Evolutionary conservation across 257 asterid genomes (phyloP).

Genomic region (Penstemon newberryi): DNA sequence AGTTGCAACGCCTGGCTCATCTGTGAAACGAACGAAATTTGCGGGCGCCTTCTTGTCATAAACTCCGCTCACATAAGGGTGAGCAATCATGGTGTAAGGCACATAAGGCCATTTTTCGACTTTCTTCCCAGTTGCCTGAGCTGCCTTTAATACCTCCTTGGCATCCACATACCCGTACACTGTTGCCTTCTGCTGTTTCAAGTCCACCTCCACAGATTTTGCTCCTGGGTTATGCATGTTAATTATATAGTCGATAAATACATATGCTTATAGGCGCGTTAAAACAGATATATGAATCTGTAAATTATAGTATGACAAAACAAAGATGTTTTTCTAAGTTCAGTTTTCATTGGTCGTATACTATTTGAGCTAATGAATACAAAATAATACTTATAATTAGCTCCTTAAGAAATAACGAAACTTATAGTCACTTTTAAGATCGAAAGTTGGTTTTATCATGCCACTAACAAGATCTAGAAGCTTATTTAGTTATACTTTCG

Average conservation of each 20-base stretch:
- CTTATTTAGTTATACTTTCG: not conserved
- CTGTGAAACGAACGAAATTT: constrained; percentile 60
- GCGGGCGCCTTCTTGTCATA: constrained; percentile 97
- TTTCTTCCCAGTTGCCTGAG: constrained; percentile 64
- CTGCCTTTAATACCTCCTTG: constrained; percentile 73
- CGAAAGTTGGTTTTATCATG: too few relatives aligned
- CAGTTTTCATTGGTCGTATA: not conserved
- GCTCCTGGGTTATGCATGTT: constrained; percentile 54
- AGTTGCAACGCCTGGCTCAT: constrained; percentile 60
- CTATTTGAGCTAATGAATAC: too few relatives aligned
- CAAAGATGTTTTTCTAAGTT: not conserved
- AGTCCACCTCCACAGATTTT: constrained; percentile 79
- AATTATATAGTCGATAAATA: not conserved
- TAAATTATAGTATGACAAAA: too few relatives aligned
- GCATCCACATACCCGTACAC: constrained; percentile 74
- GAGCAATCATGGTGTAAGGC: constrained; percentile 73
- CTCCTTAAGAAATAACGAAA: too few relatives aligned
- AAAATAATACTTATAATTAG: too few relatives aligned
- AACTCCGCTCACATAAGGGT: constrained; percentile 79
- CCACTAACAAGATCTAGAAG: not conserved
- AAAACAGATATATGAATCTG: not conserved
- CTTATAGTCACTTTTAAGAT: too few relatives aligned
- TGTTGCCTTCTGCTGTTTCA: constrained; percentile 90
- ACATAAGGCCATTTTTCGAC: constrained; percentile 91
- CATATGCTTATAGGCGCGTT: too few relatives aligned